These are phyloP conservation scores for Leccinum olivaceopallidum DNA, from an alignment of 768 basidiomycete genomes.

Conservation along the genomic window DNA sequence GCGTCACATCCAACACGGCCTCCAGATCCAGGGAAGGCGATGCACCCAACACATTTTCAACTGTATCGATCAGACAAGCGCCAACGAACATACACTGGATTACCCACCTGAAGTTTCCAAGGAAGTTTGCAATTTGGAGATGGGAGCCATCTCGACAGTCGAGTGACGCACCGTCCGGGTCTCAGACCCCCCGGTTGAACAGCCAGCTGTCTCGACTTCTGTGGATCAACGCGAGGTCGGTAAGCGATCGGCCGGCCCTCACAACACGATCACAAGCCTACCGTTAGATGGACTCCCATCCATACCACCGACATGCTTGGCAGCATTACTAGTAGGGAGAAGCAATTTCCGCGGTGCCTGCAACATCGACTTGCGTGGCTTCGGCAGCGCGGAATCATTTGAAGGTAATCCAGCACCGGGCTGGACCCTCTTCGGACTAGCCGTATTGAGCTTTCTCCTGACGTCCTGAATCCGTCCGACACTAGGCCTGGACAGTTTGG, in stretches of 20 bases:
- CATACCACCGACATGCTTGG: background rate
- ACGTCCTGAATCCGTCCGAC: slow-evolving; percentile 1
- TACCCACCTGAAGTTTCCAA: slow-evolving; percentile 10
- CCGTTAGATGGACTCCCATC: slow-evolving; percentile 4
- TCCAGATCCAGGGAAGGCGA: slow-evolving; percentile 23
- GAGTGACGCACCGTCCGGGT: slow-evolving; percentile 9
- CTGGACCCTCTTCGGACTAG: slow-evolving; percentile 9
- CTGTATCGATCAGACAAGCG: slow-evolving; percentile 10
- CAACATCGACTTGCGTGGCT: slow-evolving; percentile 16
- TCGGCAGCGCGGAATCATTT: background rate
- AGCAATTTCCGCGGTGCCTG: slow-evolving; percentile 8
- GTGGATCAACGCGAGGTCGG: background rate
- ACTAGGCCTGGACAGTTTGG: slow-evolving; percentile 4
- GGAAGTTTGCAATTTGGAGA: background rate
- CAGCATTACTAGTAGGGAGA: background rate
- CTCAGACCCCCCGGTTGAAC: slow-evolving; percentile 19
- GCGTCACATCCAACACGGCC: slow-evolving; percentile 9
- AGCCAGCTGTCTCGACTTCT: slow-evolving; percentile 11
- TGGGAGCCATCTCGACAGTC: slow-evolving; percentile 1
- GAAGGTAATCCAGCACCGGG: slow-evolving; percentile 8
- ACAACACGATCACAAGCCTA: background rate
- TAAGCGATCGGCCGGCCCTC: slow-evolving; percentile 2
- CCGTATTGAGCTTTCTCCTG: slow-evolving; percentile 3
- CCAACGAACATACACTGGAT: background rate
- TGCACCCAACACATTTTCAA: slow-evolving; percentile 2